Evolutionary conservation across 129 eudicot species (phyloP).

Genomic region (Chrysanthemum seticuspe): DNA sequence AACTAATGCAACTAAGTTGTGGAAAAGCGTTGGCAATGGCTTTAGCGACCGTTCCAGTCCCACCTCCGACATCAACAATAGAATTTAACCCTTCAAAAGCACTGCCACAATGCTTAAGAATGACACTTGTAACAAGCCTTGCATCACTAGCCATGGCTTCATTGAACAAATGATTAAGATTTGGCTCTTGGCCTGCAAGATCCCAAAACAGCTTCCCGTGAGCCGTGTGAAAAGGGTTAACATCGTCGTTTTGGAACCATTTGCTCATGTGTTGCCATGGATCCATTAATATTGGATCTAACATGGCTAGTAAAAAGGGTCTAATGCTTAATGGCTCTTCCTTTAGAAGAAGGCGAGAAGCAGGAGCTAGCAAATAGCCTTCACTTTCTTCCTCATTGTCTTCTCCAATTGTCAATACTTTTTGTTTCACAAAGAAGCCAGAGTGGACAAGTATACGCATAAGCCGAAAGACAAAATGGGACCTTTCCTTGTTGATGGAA

Average conservation of each 20-base stretch:
- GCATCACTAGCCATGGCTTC: slow-evolving; percentile 41
- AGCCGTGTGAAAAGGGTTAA: slow-evolving; percentile 16
- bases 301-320: slow-evolving; percentile 22
- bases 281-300: slow-evolving; percentile 20
- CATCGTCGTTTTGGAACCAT: slow-evolving; percentile 28
- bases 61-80: slow-evolving; percentile 43
- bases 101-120: slow-evolving; percentile 9
- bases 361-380: slow-evolving; percentile 28
- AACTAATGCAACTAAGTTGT: neutral
- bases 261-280: slow-evolving; percentile 28
- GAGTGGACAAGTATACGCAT: slow-evolving; percentile 35
- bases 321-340: slow-evolving; percentile 25
- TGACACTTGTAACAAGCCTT: slow-evolving; percentile 17
- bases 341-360: slow-evolving; percentile 34
- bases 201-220: slow-evolving; percentile 22
- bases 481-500: slow-evolving; percentile 17
- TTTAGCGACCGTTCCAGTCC: slow-evolving; percentile 29
- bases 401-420: neutral
- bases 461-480: slow-evolving; percentile 15
- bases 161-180: slow-evolving; percentile 27
- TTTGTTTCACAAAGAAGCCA: slow-evolving; percentile 23
- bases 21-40: slow-evolving; percentile 27
- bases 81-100: slow-evolving; percentile 27
- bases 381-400: slow-evolving; percentile 3
- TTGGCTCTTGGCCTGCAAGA: slow-evolving; percentile 1